Percentiles rank a stretch among this genome's conserved stretches.
Conservation (phyloP, 225 moss, liverwort and hornwort species). For the Thuidium tamariscinum region DNA sequence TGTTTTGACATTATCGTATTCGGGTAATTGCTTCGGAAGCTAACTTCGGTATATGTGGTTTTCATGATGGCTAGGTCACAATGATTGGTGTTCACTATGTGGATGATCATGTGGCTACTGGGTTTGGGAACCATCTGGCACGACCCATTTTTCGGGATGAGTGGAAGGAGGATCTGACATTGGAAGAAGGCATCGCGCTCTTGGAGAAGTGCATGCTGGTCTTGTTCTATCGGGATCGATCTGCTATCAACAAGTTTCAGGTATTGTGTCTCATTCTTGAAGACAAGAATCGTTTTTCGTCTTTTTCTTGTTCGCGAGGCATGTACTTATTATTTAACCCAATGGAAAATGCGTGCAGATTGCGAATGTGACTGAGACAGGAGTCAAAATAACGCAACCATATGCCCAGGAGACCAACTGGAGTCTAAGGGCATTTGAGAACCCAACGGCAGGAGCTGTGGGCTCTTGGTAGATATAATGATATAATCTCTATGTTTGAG, state of each 20-base stretch:
- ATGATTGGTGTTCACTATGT: constrained; percentile 98
- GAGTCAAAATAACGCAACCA: constrained; percentile 52
- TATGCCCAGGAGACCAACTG: constrained; percentile 79
- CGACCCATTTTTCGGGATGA: constrained; percentile 87
- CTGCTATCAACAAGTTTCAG: constrained; percentile 96
- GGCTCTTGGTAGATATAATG: constrained; percentile 66
- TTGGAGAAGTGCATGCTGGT: constrained; percentile 91
- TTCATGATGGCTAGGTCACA: constrained; percentile 46
- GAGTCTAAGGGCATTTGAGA: constrained; percentile 75
- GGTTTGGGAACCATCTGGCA: constrained; percentile 91
- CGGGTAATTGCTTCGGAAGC: neutral
- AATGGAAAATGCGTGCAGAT: constrained; percentile 23
- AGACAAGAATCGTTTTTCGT: neutral
- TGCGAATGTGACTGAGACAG: constrained; percentile 70
- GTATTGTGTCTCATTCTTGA: constrained; percentile 2
- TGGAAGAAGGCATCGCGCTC: constrained; percentile 80
- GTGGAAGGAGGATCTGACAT: constrained; percentile 73
- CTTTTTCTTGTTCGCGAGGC: neutral
- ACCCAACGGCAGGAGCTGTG: constrained; percentile 78
- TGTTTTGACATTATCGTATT: neutral
- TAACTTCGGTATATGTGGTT: neutral
- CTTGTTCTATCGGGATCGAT: constrained; percentile 88
- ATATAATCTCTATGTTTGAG: neutral
- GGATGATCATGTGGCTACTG: constrained; percentile 95
- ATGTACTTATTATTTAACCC: neutral